Base-by-base conservation (phyloP, 1,284 basidiomycete genomes). In the Peniophora sp. region DNA sequence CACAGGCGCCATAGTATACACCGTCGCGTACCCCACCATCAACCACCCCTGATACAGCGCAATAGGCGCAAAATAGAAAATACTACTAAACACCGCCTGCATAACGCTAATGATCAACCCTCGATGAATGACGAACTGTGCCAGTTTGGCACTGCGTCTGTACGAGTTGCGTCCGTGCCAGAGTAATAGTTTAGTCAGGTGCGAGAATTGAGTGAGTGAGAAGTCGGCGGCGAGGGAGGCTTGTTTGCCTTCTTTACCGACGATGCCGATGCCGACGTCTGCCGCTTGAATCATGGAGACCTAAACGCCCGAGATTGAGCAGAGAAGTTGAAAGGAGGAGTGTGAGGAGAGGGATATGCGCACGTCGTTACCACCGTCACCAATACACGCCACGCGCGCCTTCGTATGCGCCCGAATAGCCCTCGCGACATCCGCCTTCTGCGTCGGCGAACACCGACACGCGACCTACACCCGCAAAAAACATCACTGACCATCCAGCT, bases 91-190 rank as follows among this genome's bases (percentile, higher is more conserved):
- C 2, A 99, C 96, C 8, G 92, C 92, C 67, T 95, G 92, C 78
- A 99, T 98, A 63, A 98, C 84, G 2, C 93, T 95, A 54, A 99
- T 99, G 68, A 99, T 98, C 39, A 99, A 73, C 5, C 97, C 97
- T 56, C 94, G 86, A 62, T 99, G 97, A 57, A 99, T 99, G 59
- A 99, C 96, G 63, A 99, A 99, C 64, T 99, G 97, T 0, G 95
- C 93, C 17, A 99, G 79, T 67, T 99, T 99, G 22, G 97, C 94
- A 0, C 92, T 96, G 53, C 97, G 92, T 53, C 97, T 92, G 70
- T 99, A 99, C 16, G 93, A 97, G 69, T 99, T 98, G 36, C 97
- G 85, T 0, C 97, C 97, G 59, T 96, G 92, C 92, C 92, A 96
- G 27, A 99, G 80, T 11, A 99, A 83, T 0, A 99, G 80, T 66